Evolutionary conservation across 192 early-diverging fungal species (phyloP).

Genomic region (Jimgerdemannia flammicorona): DNA sequence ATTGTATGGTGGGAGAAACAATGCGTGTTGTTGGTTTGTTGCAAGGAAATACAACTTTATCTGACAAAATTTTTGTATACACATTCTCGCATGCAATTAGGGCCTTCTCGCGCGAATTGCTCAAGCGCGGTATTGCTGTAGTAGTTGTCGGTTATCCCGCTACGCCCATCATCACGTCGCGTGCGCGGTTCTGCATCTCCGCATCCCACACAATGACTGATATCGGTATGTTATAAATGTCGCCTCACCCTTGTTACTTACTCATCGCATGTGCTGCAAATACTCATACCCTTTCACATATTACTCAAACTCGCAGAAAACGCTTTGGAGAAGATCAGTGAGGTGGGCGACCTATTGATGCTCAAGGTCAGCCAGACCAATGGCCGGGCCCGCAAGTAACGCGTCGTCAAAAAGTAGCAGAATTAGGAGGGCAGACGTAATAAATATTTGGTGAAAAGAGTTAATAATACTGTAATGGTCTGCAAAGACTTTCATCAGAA

Average conservation of each 20-base stretch:
- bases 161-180: slow-evolving; percentile 93
- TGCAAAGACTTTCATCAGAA: background rate
- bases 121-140: slow-evolving; percentile 87
- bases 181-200: slow-evolving; percentile 93
- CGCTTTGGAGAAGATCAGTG: slow-evolving; percentile 65
- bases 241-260: too few relatives aligned
- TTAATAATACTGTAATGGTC: background rate
- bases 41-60: too few relatives aligned
- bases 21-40: too few relatives aligned
- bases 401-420: background rate
- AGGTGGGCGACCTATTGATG: slow-evolving; percentile 69
- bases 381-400: background rate
- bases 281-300: background rate
- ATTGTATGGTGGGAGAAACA: too few relatives aligned
- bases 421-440: background rate
- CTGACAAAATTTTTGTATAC: background rate
- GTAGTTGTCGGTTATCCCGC: slow-evolving; percentile 98
- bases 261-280: background rate
- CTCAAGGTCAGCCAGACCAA: slow-evolving; percentile 49
- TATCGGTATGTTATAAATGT: slow-evolving; percentile 32
- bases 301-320: slow-evolving; percentile 35
- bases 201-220: slow-evolving; percentile 95
- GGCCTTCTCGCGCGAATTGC: slow-evolving; percentile 91
- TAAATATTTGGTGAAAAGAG: background rate
- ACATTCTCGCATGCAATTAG: slow-evolving; percentile 13